Evolutionary conservation across 1,284 basidiomycete genomes (phyloP).

Genomic region (Cutaneotrichosporon mucoides): DNA sequence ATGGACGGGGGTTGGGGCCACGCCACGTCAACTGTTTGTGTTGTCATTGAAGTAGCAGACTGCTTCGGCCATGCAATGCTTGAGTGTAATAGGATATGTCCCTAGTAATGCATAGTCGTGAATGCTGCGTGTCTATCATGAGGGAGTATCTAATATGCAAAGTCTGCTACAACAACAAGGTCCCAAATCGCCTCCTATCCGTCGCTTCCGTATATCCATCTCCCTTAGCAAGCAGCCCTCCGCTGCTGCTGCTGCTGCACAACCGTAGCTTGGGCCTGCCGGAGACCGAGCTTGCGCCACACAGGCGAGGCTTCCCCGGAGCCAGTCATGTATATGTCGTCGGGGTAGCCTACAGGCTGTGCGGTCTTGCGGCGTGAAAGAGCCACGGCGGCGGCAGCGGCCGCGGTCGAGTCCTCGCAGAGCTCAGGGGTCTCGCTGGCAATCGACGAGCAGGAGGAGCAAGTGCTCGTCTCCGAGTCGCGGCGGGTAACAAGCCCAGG

Average conservation of each 20-base stretch:
- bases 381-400: not conserved
- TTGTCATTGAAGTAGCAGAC: too few relatives aligned
- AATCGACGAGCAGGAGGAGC: conserved; percentile 13
- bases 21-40: too few relatives aligned
- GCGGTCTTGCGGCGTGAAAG: conserved; percentile 1
- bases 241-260: not conserved
- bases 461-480: conserved; percentile 14
- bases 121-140: not conserved
- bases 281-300: conserved; percentile 17
- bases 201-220: too few relatives aligned
- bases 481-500: conserved; percentile 4
- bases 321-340: conserved; percentile 7
- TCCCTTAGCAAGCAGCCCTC: not conserved
- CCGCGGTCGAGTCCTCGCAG: conserved; percentile 1
- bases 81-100: not conserved
- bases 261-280: conserved; percentile 12
- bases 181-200: not conserved
- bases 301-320: conserved; percentile 6
- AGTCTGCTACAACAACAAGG: not conserved
- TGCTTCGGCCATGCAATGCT: too few relatives aligned
- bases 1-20: too few relatives aligned
- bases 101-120: not conserved
- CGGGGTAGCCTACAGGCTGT: not conserved
- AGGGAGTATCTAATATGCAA: not conserved
- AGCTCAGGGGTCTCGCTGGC: conserved; percentile 9